Evolutionary conservation across 148 eudicot species (phyloP), one percentile per base, ranked within the genome.

Genomic region (Arbutus unedo): DNA sequence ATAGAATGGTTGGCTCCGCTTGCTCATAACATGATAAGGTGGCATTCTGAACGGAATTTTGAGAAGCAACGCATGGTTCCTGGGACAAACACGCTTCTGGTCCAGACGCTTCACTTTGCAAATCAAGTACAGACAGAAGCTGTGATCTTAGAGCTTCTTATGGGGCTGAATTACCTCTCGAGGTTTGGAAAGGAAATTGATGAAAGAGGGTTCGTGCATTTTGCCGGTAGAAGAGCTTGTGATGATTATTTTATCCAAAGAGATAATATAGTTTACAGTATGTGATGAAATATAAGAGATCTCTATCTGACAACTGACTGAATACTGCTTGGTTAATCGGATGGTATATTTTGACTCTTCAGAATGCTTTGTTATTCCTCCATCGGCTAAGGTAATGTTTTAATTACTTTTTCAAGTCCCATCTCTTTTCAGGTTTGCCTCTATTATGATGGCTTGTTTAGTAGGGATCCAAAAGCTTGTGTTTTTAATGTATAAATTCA

Each of bases 1-100:
- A 79, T 94, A 78, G 99, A 91, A 51, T 96, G 98, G 99, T 85
- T 96, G 74, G 89, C 95, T 31, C 97, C 99, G 66, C 94, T 96
- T 45, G 97, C 99, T 75, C 98, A 93, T 87, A 93, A 89, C 88
- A 94, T 85, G 84, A 85, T 94, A 44, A 91, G 92, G 78, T 96
- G 99, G 99, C 92, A 96, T 76, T 90, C 92, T 9, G 98, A 91
- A 84, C 83, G 98, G 71, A 96, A 90, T 81, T 90, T 91, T 55
- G 98, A 96, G 87, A 89, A 91, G 87, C 95, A 92, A 43, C 91
- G 83, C 51, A 82, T 85, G 80, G 81, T 82, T 86, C 76, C 87
- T 5, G 89, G 89, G 77, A 86, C 90, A 5, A 90, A 84, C 81
- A 89, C 89, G 81, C 95, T 94, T 77, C 91, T 94, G 43, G 93